Conservation (phyloP, 306 rosid species). For the Lathyrus aphaca region DNA sequence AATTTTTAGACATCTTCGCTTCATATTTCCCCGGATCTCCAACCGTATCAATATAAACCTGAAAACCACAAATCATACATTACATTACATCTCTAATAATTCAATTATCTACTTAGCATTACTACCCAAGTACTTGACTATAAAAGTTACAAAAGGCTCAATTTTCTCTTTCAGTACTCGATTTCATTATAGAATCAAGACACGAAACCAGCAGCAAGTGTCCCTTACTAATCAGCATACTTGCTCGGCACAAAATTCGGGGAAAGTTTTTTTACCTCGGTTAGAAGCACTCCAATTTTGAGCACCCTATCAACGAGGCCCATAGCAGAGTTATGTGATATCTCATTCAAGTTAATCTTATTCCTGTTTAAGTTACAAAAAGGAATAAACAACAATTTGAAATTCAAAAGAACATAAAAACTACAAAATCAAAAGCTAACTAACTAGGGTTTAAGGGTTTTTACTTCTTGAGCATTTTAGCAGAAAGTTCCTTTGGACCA, state of each 20-base stretch:
- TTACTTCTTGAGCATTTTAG: slow-evolving; percentile 82
- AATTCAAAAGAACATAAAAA: slow-evolving; percentile 5
- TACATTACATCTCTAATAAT: slow-evolving; percentile 8
- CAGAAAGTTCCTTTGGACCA: slow-evolving; percentile 81
- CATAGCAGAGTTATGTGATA: slow-evolving; percentile 88
- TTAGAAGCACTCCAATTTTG: slow-evolving; percentile 82
- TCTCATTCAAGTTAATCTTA: slow-evolving; percentile 88
- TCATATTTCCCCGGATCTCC: slow-evolving; percentile 91
- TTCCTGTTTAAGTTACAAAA: slow-evolving; percentile 51
- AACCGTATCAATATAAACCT: slow-evolving; percentile 92
- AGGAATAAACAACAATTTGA: background rate
- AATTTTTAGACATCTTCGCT: slow-evolving; percentile 61
- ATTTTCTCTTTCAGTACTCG: background rate
- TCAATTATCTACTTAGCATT: slow-evolving; percentile 1
- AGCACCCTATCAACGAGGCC: slow-evolving; percentile 70
- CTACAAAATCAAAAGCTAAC: background rate
- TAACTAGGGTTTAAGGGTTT: background rate
- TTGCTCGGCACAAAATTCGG: background rate
- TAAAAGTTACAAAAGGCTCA: background rate
- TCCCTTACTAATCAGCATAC: background rate
- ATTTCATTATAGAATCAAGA: background rate
- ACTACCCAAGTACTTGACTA: background rate
- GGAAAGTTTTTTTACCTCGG: slow-evolving; percentile 60
- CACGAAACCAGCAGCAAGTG: background rate
- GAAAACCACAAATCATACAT: slow-evolving; percentile 40